phyloP scores from a whole-genome alignment of 192 early-diverging fungal genomes.

The Coemansia sp. region DNA sequence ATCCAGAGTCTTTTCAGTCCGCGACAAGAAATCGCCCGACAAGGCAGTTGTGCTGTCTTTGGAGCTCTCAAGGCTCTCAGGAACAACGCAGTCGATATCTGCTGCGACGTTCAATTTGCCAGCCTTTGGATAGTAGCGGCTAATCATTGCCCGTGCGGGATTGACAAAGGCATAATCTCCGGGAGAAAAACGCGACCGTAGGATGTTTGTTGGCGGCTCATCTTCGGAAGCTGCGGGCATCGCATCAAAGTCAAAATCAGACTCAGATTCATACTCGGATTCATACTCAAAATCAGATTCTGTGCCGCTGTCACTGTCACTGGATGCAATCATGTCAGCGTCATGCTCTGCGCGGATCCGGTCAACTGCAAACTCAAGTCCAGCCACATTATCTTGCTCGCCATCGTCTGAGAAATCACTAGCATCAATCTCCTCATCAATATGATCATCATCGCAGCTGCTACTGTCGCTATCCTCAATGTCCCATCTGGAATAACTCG shows the following conservation, averaged over 20 bases:
- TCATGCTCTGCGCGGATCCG: neutral
- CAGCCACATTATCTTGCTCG: constrained; percentile 2
- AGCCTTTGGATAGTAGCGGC: constrained; percentile 43
- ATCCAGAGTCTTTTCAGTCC: constrained; percentile 15
- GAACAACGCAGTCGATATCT: constrained; percentile 39
- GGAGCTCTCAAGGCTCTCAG: neutral
- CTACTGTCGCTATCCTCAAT: constrained; percentile 3
- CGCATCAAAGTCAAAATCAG: neutral
- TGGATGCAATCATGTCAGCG: neutral
- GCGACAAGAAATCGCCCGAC: neutral
- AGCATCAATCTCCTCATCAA: constrained; percentile 8
- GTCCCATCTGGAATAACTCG: constrained; percentile 1
- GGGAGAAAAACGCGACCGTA: constrained; percentile 1
- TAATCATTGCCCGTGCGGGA: constrained; percentile 36
- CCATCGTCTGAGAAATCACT: constrained; percentile 5
- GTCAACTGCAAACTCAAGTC: neutral
- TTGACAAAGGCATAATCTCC: constrained; percentile 28
- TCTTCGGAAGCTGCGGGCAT: neutral
- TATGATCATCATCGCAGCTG: constrained; percentile 10
- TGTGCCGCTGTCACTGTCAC: neutral
- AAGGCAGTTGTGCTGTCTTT: neutral
- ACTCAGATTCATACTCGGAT: constrained; percentile 10
- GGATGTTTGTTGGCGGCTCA: neutral
- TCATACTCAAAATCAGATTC: constrained; percentile 22
- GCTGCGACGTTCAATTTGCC: constrained; percentile 30